Evolutionary conservation across 2,329 filamentous ascomycete genomes (phyloP), one percentile per base, ranked within the genome.

Genomic region (Didymella arachidicola): DNA sequence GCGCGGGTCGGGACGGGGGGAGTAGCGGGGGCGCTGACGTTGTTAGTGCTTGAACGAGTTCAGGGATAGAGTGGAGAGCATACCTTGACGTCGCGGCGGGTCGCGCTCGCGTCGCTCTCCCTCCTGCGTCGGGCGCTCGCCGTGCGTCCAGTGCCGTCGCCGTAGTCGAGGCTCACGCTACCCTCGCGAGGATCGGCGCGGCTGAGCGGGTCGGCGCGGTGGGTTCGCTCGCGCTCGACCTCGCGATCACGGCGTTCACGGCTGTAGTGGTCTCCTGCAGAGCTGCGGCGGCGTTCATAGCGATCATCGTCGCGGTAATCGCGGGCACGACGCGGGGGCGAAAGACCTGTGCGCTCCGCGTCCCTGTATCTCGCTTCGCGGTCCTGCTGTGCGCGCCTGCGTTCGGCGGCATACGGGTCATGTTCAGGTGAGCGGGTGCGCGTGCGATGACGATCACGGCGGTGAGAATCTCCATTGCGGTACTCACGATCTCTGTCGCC

Each of bases 361-460:
- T 95, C 96, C 76, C 92, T 89, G 79, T 97, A 96, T 69, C 96
- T 93, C 65, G 93, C 90, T 79, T 98, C 96, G 46, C 96, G 89
- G 74, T 97, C 93, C 57, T 93, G 93, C 73, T 95, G 93, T 42
- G 94, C 94, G 77, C 94, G 95, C 71, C 93, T 90, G 65, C 95
- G 88, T 75, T 99, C 95, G 60, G 93, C 95, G 78, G 98, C 95
- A 77, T 99, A 99, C 19, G 92, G 87, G 79, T 99, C 93, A 58
- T 87, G 86, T 77, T 98, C 95, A n/a, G 93, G 93, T 68, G 90
- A 93, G 70, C 93, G 92, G 73, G 91, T 96, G 68, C 87, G 86
- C 68, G 91, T 84, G 65, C 81, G 81, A 39, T 58, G 55, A 22
- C 56, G 50, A 30, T 59, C 56, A 64, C 79, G 76, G 55, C 76